Evolutionary conservation across 2,329 filamentous ascomycete genomes (phyloP), one percentile per base, ranked within the genome.

Genomic region (Epichloe sibirici): DNA sequence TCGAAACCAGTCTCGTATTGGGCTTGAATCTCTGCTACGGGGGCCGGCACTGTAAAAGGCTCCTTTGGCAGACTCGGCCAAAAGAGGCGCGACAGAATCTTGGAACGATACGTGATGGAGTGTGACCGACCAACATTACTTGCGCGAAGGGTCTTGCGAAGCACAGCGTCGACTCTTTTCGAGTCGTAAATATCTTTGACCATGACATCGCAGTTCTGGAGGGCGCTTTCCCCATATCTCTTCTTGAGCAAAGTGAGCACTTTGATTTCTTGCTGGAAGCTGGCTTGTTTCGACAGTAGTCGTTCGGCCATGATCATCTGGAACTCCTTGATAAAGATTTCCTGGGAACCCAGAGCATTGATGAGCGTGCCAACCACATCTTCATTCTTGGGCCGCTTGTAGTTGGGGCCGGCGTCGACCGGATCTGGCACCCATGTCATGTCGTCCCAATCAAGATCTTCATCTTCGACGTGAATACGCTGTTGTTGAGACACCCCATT

Each of bases 131-230:
- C 34, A 9, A 55, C 53, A 2, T 55, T 52, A 13, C 53, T 40
- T 38, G 47, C 52, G 3, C 50, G 57, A 23, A 69, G 54, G 53
- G 63, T 66, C 53, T 74, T 76, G 43, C 81, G 74, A 46, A 95
- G 81, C 12, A 77, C 72, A 7, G 74, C 71, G 63, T 96, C 87
- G 54, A 94, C 80, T 43, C 81, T 78, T 55, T 78, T 77, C 1
- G 90, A 95, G 62, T 96, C 90, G 58, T 86, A 79, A 38, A 97
- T 86, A 65, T 98, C 93, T 57, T 86, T 88, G 53, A 98, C 79
- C 93, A 98, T 98, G 61, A 98, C 93, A 64, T 98, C 91, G 67
- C 90, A 96, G 48, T 88, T 87, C 65, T 97, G 93, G 45, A 98
- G 73, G 15, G 88, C 83, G 31, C 79, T 77, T 58, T 96, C 89